Evolutionary conservation across 2,329 filamentous ascomycete genomes (phyloP).

Genomic region (Westerdykella aurantiaca): DNA sequence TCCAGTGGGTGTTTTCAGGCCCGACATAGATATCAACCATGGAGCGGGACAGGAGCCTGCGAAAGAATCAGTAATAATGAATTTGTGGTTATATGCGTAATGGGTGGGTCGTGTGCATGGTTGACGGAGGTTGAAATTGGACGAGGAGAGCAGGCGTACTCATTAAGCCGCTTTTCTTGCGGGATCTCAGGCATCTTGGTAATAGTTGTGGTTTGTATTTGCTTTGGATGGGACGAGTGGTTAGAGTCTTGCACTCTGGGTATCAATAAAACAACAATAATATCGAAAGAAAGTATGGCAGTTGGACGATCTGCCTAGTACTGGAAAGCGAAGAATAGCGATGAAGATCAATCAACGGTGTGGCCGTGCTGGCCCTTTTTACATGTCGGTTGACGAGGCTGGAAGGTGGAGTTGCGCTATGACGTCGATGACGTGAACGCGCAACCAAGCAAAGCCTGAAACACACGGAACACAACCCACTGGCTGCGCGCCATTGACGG

Average conservation of each 20-base stretch:
- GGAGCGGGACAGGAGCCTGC: slow-evolving; percentile 48
- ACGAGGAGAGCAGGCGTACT: slow-evolving; percentile 5
- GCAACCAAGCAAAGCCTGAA: neutral
- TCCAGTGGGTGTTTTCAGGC: slow-evolving; percentile 50
- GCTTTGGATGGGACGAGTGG: neutral
- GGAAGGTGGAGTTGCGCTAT: slow-evolving; percentile 18
- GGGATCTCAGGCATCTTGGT: slow-evolving; percentile 5
- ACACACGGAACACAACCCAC: neutral
- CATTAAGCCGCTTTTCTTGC: slow-evolving; percentile 12
- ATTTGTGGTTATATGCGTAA: neutral
- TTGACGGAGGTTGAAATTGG: neutral
- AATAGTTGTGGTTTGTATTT: neutral
- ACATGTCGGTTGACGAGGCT: slow-evolving; percentile 19
- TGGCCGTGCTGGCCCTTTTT: slow-evolving; percentile 21
- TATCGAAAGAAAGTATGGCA: neutral
- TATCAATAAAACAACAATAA: neutral
- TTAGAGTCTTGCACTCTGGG: neutral
- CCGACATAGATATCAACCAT: slow-evolving; percentile 55
- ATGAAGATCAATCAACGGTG: slow-evolving; percentile 8
- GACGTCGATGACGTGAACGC: slow-evolving; percentile 25
- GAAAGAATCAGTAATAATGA: neutral
- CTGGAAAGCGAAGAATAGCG: neutral
- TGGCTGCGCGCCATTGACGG: neutral
- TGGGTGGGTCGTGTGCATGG: neutral
- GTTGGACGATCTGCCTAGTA: neutral